These are phyloP conservation scores for Hsuehochloa calcarea DNA, from an alignment of 176 grass and related monocot genomes.

Conservation along the genomic window DNA sequence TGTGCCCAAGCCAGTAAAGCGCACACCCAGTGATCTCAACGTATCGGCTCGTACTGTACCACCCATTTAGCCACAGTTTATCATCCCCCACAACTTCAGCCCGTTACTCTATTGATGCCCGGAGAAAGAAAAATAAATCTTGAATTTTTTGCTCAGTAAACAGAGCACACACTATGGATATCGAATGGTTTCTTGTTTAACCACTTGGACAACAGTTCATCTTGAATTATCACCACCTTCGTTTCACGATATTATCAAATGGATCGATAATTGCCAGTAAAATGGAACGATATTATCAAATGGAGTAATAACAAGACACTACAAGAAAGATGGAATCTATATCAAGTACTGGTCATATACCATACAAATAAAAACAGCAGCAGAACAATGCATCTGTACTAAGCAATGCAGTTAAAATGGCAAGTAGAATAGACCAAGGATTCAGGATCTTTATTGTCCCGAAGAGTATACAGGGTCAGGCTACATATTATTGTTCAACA, in stretches of 20 bases:
- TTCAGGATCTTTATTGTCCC: constrained; percentile 8
- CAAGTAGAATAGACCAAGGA: background rate
- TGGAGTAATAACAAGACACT: background rate
- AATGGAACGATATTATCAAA: background rate
- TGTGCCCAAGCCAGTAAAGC: too few species aligned
- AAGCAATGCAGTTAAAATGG: background rate
- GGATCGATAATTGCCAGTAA: background rate
- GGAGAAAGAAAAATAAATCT: background rate
- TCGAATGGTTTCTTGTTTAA: background rate
- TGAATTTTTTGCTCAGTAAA: background rate
- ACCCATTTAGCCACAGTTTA: too few species aligned
- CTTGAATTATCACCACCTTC: background rate
- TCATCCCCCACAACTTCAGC: background rate
- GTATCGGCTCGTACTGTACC: too few species aligned
- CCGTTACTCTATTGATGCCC: background rate
- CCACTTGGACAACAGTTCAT: too few species aligned
- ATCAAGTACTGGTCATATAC: background rate
- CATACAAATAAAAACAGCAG: background rate
- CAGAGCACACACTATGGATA: background rate
- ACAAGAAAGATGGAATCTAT: background rate
- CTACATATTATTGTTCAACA: constrained; percentile 24
- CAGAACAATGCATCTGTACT: background rate
- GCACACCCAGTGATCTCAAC: too few species aligned
- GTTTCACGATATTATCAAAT: background rate
- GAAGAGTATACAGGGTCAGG: background rate